These are phyloP conservation scores for Corrigiola litoralis DNA, from an alignment of 179 eudicot genomes.

Conservation along the genomic window DNA sequence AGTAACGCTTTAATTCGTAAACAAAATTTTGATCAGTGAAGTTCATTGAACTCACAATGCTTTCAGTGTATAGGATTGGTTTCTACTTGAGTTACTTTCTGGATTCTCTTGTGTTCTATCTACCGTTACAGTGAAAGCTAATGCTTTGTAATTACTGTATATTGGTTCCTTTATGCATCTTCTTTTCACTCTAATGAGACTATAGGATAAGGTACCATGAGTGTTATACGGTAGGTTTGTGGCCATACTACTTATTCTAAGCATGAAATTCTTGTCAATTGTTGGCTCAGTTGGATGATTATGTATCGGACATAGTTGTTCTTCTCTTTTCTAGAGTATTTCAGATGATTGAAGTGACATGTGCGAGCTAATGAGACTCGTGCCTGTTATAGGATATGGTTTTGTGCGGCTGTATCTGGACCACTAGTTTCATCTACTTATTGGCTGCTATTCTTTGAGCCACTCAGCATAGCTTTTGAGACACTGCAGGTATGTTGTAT, in stretches of 20 bases:
- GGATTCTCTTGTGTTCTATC: no score
- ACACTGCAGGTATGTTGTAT: conserved; percentile 76
- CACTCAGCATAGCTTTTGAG: conserved; percentile 94
- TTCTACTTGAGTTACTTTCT: no score
- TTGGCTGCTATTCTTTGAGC: conserved; percentile 88
- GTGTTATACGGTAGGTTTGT: not conserved
- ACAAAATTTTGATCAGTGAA: no score
- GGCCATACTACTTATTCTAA: not conserved
- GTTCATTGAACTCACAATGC: no score
- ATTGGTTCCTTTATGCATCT: no score
- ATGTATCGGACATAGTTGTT: not conserved
- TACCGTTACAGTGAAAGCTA: no score
- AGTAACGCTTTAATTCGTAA: no score
- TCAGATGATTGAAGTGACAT: not conserved
- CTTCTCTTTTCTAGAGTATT: not conserved
- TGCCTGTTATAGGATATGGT: conserved; percentile 57
- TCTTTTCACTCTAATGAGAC: not conserved
- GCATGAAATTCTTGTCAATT: not conserved
- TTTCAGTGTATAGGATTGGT: no score
- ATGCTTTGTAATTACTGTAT: no score
- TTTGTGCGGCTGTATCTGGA: conserved; percentile 56
- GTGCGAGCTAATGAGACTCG: conserved; percentile 8
- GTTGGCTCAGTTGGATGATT: not conserved
- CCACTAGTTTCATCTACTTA: conserved; percentile 53
- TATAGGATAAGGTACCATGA: not conserved